Percentiles rank a stretch among this genome's conserved stretches.
phyloP scores from a whole-genome alignment of 495 filamentous ascomycete genomes.

The Chaetomium tenue region DNA sequence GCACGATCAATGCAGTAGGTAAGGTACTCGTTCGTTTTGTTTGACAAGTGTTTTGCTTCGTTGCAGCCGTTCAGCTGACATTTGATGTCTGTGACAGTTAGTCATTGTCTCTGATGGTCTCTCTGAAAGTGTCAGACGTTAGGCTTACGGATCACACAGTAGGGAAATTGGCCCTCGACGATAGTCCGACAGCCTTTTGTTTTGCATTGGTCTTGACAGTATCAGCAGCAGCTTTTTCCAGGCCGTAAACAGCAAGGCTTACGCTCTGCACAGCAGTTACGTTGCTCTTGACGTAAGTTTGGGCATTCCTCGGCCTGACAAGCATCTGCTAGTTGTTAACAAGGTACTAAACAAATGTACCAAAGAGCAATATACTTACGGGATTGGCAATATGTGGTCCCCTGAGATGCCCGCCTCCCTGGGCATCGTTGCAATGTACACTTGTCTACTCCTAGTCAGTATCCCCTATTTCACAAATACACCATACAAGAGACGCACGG shows the following conservation, averaged over 20 bases:
- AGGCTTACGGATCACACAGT: constrained; percentile 30
- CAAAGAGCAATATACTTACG: constrained; percentile 20
- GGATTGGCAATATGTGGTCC: constrained; percentile 21
- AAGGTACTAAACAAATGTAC: neutral
- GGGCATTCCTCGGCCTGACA: constrained; percentile 31
- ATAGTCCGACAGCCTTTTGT: constrained; percentile 25
- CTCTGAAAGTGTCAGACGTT: neutral
- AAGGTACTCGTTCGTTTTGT: constrained; percentile 29
- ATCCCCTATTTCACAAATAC: neutral
- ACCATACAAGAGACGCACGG: constrained; percentile 20
- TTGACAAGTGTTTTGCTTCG: constrained; percentile 18
- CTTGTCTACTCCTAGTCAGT: constrained; percentile 30
- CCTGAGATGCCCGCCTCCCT: constrained; percentile 11
- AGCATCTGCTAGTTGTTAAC: constrained; percentile 20
- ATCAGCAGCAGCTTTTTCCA: neutral
- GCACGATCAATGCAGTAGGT: constrained; percentile 33
- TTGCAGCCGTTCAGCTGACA: constrained; percentile 26
- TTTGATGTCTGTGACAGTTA: constrained; percentile 25
- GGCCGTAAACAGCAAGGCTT: neutral
- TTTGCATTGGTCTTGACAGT: constrained; percentile 26
- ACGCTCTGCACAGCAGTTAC: constrained; percentile 32
- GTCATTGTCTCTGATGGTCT: neutral
- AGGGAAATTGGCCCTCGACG: constrained; percentile 24
- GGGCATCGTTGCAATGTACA: constrained; percentile 27
- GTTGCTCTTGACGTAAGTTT: constrained; percentile 24